Conservation (phyloP, 2,329 filamentous ascomycete species). For the Nakataea oryzae region DNA sequence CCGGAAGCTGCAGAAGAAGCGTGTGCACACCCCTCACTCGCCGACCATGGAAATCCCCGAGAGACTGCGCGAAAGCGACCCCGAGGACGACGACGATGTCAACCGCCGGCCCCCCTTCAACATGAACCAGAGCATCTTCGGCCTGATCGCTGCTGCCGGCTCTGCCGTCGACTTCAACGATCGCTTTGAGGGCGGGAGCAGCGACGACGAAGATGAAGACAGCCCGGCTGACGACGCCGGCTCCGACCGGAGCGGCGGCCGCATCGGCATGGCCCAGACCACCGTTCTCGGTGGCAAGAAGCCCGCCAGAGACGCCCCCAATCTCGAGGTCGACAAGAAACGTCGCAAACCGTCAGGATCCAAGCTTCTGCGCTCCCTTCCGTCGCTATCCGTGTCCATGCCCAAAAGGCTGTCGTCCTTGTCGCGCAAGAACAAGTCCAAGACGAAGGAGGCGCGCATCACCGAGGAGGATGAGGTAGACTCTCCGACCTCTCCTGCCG, state of each 20-base stretch:
- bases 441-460: slow-evolving; percentile 27
- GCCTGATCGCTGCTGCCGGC: slow-evolving; percentile 80
- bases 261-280: slow-evolving; percentile 23
- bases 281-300: slow-evolving; percentile 15
- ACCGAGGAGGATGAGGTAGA: slow-evolving; percentile 19
- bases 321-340: slow-evolving; percentile 11
- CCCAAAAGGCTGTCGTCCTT: slow-evolving; percentile 24
- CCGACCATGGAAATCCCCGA: slow-evolving; percentile 42
- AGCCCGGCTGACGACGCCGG: slow-evolving; percentile 9
- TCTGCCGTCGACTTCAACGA: slow-evolving; percentile 74
- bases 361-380: slow-evolving; percentile 55
- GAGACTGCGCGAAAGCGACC: slow-evolving; percentile 35
- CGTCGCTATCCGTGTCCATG: slow-evolving; percentile 33
- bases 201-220: slow-evolving; percentile 59
- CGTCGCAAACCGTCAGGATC: not conserved
- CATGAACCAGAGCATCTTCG: slow-evolving; percentile 92
- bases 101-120: slow-evolving; percentile 42
- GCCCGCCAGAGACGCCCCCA: not conserved
- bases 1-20: slow-evolving; percentile 34
- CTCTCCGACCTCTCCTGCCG: slow-evolving; percentile 5
- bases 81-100: slow-evolving; percentile 38
- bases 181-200: slow-evolving; percentile 68
- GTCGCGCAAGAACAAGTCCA: slow-evolving; percentile 24
- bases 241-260: slow-evolving; percentile 5
- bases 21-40: slow-evolving; percentile 24